A percentile compares a stretch with the other conserved stretches of the same genome.
Conservation (phyloP, 495 filamentous ascomycete species). For the Polyplosphaeria fusca region DNA sequence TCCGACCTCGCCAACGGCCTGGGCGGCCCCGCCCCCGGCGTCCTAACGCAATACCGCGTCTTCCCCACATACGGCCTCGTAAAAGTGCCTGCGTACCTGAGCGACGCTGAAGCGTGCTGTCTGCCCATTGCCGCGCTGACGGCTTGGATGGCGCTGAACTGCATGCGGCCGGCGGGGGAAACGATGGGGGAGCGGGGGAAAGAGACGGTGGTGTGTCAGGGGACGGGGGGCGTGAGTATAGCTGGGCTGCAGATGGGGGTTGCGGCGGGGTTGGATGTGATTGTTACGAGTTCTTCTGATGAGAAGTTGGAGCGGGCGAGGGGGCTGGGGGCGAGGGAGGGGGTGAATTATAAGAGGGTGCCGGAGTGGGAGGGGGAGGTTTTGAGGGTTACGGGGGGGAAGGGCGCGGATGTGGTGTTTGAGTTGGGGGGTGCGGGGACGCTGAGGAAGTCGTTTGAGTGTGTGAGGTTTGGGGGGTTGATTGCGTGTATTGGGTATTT, state of each 20-base stretch:
- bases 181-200: constrained; percentile 21
- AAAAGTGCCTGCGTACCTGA: constrained; percentile 42
- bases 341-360: constrained; percentile 47
- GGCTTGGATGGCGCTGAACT: constrained; percentile 49
- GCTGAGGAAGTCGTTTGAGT: constrained; percentile 43
- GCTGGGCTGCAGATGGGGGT: constrained; percentile 44
- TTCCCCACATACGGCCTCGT: constrained; percentile 44
- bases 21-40: constrained; percentile 40
- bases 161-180: constrained; percentile 45
- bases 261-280: constrained; percentile 41
- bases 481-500: constrained; percentile 49
- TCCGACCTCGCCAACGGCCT: constrained; percentile 38
- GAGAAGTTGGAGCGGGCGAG: constrained; percentile 45
- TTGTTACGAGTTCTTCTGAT: constrained; percentile 50
- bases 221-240: constrained; percentile 46
- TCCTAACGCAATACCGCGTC: constrained; percentile 46
- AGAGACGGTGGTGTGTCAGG: constrained; percentile 47
- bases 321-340: constrained; percentile 44
- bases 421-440: constrained; percentile 52
- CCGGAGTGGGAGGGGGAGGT: constrained; percentile 47
- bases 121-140: constrained; percentile 48
- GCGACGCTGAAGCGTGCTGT: constrained; percentile 44
- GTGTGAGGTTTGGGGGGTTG: constrained; percentile 45
- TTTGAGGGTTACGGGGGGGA: constrained; percentile 38
- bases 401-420: constrained; percentile 49